Evolutionary conservation across 2,329 filamentous ascomycete genomes (phyloP).

Genomic region (Mariannaea elegans): DNA sequence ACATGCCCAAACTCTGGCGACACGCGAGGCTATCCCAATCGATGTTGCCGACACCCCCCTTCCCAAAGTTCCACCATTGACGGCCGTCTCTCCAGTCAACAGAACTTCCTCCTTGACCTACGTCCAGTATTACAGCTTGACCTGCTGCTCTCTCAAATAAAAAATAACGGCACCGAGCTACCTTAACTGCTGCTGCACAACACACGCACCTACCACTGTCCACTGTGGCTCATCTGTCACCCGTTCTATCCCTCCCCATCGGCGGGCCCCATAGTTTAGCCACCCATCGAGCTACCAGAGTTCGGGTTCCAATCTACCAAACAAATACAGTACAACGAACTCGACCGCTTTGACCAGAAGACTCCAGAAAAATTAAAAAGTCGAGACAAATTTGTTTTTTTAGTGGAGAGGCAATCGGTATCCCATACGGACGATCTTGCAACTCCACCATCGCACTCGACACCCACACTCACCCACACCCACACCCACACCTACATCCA

Average conservation of each 20-base stretch:
- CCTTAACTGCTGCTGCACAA: constrained; percentile 18
- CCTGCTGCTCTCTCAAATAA: not conserved
- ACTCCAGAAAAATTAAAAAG: not conserved
- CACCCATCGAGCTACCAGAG: constrained; percentile 1
- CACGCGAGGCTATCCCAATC: too few species aligned
- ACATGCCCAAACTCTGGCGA: constrained; percentile 13
- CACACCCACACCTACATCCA: not conserved
- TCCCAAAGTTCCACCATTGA: constrained; percentile 4
- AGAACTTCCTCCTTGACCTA: constrained; percentile 2
- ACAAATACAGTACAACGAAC: not conserved
- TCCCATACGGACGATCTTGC: constrained; percentile 15
- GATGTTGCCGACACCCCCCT: constrained; percentile 7
- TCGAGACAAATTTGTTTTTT: not conserved
- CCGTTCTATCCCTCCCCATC: constrained; percentile 9
- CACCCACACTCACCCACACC: constrained; percentile 3
- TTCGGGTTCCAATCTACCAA: not conserved
- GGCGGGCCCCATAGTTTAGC: constrained; percentile 7
- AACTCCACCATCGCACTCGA: constrained; percentile 1
- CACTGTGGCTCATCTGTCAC: constrained; percentile 16
- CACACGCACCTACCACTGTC: constrained; percentile 13
- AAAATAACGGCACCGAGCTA: not conserved
- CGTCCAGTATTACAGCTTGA: not conserved
- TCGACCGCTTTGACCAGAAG: not conserved
- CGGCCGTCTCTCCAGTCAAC: not conserved
- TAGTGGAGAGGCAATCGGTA: constrained; percentile 7